These are phyloP conservation scores for Verticillium klebahnii DNA, from an alignment of 2,329 filamentous ascomycete species.

Conservation along the genomic window DNA sequence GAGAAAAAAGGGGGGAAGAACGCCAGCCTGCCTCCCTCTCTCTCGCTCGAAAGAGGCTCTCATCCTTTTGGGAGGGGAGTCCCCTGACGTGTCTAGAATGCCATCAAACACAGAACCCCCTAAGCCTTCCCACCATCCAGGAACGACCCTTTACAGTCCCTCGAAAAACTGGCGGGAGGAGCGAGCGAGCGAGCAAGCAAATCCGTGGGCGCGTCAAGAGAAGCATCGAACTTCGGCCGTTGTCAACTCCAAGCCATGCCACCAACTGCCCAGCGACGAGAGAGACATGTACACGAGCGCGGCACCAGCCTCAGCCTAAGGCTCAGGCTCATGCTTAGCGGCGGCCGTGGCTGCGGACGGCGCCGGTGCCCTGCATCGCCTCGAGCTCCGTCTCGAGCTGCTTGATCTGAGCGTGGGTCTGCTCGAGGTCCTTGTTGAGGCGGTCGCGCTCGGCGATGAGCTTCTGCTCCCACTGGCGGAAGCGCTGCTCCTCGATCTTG, in stretches of 20 bases:
- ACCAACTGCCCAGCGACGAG: slow-evolving; percentile 15
- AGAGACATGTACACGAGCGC: background rate
- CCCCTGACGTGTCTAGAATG: background rate
- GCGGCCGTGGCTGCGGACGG: slow-evolving; percentile 87
- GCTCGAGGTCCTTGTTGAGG: slow-evolving; percentile 99
- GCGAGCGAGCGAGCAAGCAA: slow-evolving; percentile 1
- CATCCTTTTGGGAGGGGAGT: background rate
- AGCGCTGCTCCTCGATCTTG: slow-evolving; percentile 99
- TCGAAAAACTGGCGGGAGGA: background rate
- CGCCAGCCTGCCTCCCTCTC: slow-evolving; percentile 5
- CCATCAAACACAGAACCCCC: background rate
- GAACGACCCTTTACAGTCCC: background rate
- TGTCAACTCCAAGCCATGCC: background rate
- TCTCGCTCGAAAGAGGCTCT: background rate
- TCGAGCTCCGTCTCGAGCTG: slow-evolving; percentile 89
- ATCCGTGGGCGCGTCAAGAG: slow-evolving; percentile 1
- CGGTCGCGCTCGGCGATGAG: slow-evolving; percentile 97
- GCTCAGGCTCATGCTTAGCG: slow-evolving; percentile 51
- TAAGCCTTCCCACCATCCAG: background rate
- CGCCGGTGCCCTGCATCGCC: slow-evolving; percentile 77
- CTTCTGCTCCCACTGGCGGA: slow-evolving; percentile 99
- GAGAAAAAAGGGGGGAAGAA: slow-evolving; percentile 14
- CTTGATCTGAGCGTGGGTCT: slow-evolving; percentile 93
- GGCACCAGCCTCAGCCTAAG: background rate
- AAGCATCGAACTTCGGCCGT: background rate